Percentiles rank a stretch among this genome's conserved stretches.
Evolutionary conservation across 805 yeast species (phyloP).

Genomic region (Candida loeiensis): DNA sequence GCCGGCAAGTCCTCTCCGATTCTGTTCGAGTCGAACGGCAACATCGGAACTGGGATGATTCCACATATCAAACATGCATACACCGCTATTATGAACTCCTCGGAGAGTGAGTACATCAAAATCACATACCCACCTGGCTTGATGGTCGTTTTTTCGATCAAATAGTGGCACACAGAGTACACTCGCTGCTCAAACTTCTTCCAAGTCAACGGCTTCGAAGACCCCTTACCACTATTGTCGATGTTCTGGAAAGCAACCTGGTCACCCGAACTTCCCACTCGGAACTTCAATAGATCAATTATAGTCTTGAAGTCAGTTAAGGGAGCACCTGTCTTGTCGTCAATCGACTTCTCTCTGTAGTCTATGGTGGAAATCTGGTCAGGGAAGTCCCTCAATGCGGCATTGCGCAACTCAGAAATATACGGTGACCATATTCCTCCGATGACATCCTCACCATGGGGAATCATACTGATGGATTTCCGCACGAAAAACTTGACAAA

Average conservation of each 20-base stretch:
- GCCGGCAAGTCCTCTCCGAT: slow-evolving; percentile 72
- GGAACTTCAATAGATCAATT: slow-evolving; percentile 70
- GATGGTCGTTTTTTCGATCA: slow-evolving; percentile 62
- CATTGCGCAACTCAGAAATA: slow-evolving; percentile 61
- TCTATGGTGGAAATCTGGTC: slow-evolving; percentile 81
- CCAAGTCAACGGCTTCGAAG: slow-evolving; percentile 56
- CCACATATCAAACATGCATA: slow-evolving; percentile 87
- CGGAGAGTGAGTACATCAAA: slow-evolving; percentile 80
- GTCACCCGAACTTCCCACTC: slow-evolving; percentile 72
- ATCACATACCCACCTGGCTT: slow-evolving; percentile 71
- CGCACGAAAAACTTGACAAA: slow-evolving; percentile 76
- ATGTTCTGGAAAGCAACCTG: slow-evolving; percentile 65
- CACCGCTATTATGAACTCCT: slow-evolving; percentile 78
- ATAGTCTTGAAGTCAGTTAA: slow-evolving; percentile 70
- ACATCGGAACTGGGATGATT: slow-evolving; percentile 68
- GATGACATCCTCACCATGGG: slow-evolving; percentile 68
- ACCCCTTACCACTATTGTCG: slow-evolving; percentile 33
- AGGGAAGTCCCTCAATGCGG: slow-evolving; percentile 59
- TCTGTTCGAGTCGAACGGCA: slow-evolving; percentile 64
- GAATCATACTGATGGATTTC: slow-evolving; percentile 59
- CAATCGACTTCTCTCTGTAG: slow-evolving; percentile 68
- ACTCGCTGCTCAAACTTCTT: slow-evolving; percentile 73
- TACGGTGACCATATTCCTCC: slow-evolving; percentile 87
- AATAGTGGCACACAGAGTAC: slow-evolving; percentile 68
- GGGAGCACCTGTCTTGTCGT: slow-evolving; percentile 72